Percentiles rank a stretch among this genome's conserved stretches.
These are phyloP conservation scores for Exidia glandulosa DNA, from an alignment of 768 basidiomycete genomes.

Conservation along the genomic window DNA sequence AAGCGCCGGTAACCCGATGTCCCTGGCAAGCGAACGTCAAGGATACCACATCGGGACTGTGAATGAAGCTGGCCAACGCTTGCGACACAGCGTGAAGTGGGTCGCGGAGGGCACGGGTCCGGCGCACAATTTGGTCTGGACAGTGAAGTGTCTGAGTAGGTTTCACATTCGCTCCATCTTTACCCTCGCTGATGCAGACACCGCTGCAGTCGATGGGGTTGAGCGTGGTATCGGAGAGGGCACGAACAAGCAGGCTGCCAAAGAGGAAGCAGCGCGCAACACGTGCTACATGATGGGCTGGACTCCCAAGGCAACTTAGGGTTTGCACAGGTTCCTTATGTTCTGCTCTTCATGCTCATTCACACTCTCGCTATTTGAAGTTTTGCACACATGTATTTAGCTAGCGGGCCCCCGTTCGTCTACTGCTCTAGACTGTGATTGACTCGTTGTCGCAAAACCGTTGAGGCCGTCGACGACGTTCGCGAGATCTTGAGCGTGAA, in stretches of 20 bases:
- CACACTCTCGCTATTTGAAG: background rate
- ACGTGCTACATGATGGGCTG: background rate
- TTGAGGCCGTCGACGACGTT: too few relatives aligned
- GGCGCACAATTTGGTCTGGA: background rate
- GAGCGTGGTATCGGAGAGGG: background rate
- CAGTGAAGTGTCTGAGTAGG: background rate
- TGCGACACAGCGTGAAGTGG: background rate
- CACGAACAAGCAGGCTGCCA: background rate
- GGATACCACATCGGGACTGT: background rate
- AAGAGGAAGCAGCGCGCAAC: background rate
- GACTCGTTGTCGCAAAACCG: too few relatives aligned
- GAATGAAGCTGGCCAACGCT: background rate
- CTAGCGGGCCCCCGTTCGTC: background rate
- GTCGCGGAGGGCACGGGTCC: background rate
- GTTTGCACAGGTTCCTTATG: background rate
- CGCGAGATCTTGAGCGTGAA: too few relatives aligned
- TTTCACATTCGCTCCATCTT: background rate
- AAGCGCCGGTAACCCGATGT: constrained; percentile 6
- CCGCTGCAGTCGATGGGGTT: background rate
- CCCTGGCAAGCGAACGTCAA: constrained; percentile 15
- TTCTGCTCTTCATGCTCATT: background rate
- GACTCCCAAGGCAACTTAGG: background rate
- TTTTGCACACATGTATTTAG: background rate
- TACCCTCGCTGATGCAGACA: background rate
- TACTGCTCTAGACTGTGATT: background rate